These are phyloP conservation scores for Petunia axillaris DNA, from an alignment of 257 asterid genomes.

Conservation along the genomic window DNA sequence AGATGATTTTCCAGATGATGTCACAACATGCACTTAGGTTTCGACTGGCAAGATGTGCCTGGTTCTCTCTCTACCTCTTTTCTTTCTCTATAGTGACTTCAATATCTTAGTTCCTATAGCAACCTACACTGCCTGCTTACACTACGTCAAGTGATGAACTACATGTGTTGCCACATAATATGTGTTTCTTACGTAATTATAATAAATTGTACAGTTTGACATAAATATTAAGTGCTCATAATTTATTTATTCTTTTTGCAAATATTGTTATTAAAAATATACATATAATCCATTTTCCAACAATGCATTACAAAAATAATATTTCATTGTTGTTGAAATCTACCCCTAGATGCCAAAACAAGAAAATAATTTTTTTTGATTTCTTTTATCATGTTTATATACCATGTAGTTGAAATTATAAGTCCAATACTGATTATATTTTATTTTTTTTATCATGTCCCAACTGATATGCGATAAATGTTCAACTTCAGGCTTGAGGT, in stretches of 20 bases:
- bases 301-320: neutral
- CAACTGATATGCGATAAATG: neutral
- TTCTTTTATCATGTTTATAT: neutral
- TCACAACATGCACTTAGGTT: neutral
- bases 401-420: neutral
- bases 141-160: too few relatives aligned
- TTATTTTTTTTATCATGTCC: neutral
- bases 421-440: neutral
- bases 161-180: too few relatives aligned
- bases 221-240: too few relatives aligned
- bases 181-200: too few relatives aligned
- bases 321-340: neutral
- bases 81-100: too few relatives aligned
- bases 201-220: too few relatives aligned
- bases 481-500: slow-evolving; percentile 17
- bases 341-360: neutral
- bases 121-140: too few relatives aligned
- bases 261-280: too few relatives aligned
- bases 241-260: too few relatives aligned
- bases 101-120: too few relatives aligned
- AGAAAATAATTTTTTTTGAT: too few relatives aligned
- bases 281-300: neutral
- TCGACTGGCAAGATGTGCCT: neutral
- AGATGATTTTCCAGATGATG: neutral
- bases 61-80: neutral